Base-by-base conservation (phyloP, 1,139 yeast genomes). In the Debaryomycetaceae sp. region DNA sequence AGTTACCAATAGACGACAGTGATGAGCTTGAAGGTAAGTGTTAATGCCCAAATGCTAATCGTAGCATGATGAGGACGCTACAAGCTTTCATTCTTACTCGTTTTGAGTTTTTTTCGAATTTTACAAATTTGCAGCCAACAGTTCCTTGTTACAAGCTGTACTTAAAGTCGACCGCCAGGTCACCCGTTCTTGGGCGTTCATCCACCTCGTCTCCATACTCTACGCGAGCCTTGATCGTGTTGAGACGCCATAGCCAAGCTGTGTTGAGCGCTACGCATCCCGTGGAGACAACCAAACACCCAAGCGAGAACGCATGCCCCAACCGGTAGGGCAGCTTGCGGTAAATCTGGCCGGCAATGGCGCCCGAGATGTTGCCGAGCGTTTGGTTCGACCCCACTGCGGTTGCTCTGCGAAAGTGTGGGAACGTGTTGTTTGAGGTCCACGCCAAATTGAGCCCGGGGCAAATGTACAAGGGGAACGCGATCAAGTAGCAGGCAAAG, bases 401-500 rank as follows among this genome's bases (percentile, higher is more conserved):
- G 1, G 71, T 56, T 5, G 73, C 67, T 42, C 74, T 58, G 38
- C 65, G 65, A 43, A 57, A 67, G 34, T 61, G 60, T 17, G 70
- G 70, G 8, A 70, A 67, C 19, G 56, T 52, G 40, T 69, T 69
- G 35, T 60, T 63, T 31, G 66, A 57, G 22, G 62, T 46, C 75
- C 75, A 69, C 34, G 66, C 49, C 39, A 67, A 58, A 40, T 67
- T 66, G 32, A 65, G 39, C 1, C 69, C 67, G 3, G 70, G 65
- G 29, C 60, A 55, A 22, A 61, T 56, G 40, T 61, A 67, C 24
- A 69, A 42, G 3, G 65, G 48, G 25, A 60, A 41, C 7, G 64
- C 63, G 31, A 69, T 49, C 27, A 71, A 49, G 48, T 58, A 71
- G 34, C 69, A 61, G 2, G 71, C 76, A 37, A 71, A 70, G 40